Evolutionary conservation across 345 rosid species (phyloP), one percentile per base, ranked within the genome.

Genomic region (Pseudoturritis turrita): DNA sequence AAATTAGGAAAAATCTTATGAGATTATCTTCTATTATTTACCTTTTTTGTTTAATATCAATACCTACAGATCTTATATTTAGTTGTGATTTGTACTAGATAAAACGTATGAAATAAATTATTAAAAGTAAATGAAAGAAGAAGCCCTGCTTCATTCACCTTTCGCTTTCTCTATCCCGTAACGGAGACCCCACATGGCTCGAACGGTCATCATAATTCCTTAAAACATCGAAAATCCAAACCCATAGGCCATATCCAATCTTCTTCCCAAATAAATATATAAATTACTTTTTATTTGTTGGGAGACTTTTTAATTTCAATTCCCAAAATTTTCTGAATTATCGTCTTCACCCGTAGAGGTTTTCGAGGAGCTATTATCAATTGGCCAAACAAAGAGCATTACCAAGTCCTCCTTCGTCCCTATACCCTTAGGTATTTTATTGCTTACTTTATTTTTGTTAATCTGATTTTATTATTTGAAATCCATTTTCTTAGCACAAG

Each of bases 161-260:
- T 41, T 74, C 78, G 73, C 62, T 74, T 67, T 74, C 68, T 60
- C 62, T 74, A 74, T 59, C 78, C 62, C 23, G 1, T 59, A 59
- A 9, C 13, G 58, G 8, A 59, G 61, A 62, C 68, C 73, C 18
- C 35, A 74, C 43, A 67, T 40, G 52, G 33, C 57, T 74, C 73
- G 73, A 74, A 74, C 46, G 78, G 78, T 74, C 78, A 25, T 74
- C 62, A 67, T 41, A 22, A 59, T 67, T 67, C 68, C 73, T 66
- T 17, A 39, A 23, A 41, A 51, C 68, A 43, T 74, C 62, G 61
- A 56, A 71, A 74, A 59, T 50, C 47, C 55, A 60, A 61, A 62
- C 12, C 37, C n/a, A n/a, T n/a, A n/a, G n/a, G n/a, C 77, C 72
- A 65, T 74, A 74, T 40, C 78, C 62, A 31, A 31, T 29, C 36